A percentile compares a stretch with the other conserved stretches of the same genome.
phyloP scores from a whole-genome alignment of 2,329 filamentous ascomycete genomes.

The Calonectria pauciramosa region DNA sequence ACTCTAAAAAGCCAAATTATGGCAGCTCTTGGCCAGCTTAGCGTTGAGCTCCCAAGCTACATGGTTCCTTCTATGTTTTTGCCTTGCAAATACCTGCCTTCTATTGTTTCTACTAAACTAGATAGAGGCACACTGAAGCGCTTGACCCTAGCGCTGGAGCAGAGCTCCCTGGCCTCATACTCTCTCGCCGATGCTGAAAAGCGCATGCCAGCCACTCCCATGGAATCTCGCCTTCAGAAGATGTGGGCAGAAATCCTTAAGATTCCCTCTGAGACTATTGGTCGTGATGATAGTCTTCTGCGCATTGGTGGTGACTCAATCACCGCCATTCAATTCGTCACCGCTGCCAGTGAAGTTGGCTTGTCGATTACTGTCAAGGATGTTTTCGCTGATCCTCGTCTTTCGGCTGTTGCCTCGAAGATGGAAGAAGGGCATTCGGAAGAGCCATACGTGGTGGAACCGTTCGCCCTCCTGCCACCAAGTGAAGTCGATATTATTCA shows the following conservation, averaged over 20 bases:
- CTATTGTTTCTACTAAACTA: conserved; percentile 28
- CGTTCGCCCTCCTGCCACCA: background rate
- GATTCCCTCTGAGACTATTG: conserved; percentile 47
- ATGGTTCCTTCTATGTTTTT: conserved; percentile 34
- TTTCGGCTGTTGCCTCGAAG: background rate
- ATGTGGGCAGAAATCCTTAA: conserved; percentile 49
- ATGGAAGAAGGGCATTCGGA: background rate
- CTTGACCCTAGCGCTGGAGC: conserved; percentile 10
- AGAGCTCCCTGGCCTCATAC: conserved; percentile 27
- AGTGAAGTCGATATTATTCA: background rate
- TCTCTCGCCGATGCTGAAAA: conserved; percentile 6
- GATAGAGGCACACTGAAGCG: conserved; percentile 20
- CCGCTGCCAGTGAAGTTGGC: background rate
- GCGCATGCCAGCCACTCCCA: background rate
- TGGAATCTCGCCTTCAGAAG: conserved; percentile 37
- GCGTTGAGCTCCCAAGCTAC: conserved; percentile 25
- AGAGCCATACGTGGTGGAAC: background rate
- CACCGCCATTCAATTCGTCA: conserved; percentile 40
- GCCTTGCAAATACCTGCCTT: background rate
- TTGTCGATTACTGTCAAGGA: conserved; percentile 14
- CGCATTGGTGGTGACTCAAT: conserved; percentile 23
- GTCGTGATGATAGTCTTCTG: background rate
- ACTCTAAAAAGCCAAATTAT: background rate
- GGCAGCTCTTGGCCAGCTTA: background rate
- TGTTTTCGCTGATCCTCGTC: conserved; percentile 14